Conservation (phyloP, 208 protist genomes). For the Zelonia costaricensis region DNA sequence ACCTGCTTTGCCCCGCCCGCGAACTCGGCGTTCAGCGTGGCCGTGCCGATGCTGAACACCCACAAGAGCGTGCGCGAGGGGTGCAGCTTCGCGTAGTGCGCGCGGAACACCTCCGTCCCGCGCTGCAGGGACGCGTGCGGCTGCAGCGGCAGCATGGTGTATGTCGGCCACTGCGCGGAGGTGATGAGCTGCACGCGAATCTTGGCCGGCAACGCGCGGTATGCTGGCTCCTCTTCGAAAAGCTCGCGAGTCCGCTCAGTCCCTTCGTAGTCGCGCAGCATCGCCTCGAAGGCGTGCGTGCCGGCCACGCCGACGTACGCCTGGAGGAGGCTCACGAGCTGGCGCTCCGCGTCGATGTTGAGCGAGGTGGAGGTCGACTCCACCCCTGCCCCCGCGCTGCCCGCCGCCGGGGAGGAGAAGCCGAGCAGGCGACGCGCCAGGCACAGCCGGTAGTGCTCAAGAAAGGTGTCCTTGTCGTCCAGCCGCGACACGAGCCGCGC, state of each 20-base stretch:
- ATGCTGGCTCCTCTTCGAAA: conserved; percentile 32
- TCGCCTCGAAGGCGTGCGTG: conserved; percentile 56
- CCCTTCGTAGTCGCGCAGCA: conserved; percentile 64
- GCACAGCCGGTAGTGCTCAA: conserved; percentile 53
- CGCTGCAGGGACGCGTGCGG: conserved; percentile 41
- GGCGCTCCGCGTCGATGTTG: conserved; percentile 51
- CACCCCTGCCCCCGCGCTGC: no score
- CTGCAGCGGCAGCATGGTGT: conserved; percentile 40
- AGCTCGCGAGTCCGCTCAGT: conserved; percentile 21
- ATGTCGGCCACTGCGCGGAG: conserved; percentile 46
- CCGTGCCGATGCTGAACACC: conserved; percentile 63
- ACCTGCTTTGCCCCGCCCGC: conserved; percentile 57
- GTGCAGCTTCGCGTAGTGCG: conserved; percentile 54
- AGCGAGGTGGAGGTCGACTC: background rate
- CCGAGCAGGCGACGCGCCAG: conserved; percentile 55
- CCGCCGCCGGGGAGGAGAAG: background rate
- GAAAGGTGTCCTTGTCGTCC: conserved; percentile 67
- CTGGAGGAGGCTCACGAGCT: conserved; percentile 51
- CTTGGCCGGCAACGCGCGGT: conserved; percentile 22
- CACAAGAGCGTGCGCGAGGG: conserved; percentile 67
- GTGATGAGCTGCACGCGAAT: conserved; percentile 47
- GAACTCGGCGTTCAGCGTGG: conserved; percentile 52
- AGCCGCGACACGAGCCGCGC: conserved; percentile 42
- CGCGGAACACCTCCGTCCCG: conserved; percentile 43
- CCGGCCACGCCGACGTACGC: conserved; percentile 34